Evolutionary conservation across 2,329 filamentous ascomycete genomes (phyloP), one percentile per base, ranked within the genome.

Genomic region (Monosporascus sp.): DNA sequence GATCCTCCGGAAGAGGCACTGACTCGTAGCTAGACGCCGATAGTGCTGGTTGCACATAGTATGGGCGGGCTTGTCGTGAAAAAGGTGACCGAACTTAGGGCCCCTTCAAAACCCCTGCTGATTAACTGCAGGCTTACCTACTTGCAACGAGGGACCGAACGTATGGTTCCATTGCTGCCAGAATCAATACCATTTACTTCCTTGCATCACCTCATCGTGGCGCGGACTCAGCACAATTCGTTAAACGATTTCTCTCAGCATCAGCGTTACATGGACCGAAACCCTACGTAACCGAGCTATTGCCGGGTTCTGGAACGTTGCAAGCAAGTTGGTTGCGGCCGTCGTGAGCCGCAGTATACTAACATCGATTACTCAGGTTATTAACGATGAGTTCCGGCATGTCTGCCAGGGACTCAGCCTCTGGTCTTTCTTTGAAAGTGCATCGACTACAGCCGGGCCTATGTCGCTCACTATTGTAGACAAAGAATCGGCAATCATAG

Each of bases 361-460:
- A 20, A 11, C 40, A 5, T 14, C 17, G 17, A 7, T 43, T 43
- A 11, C 40, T 34, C 27, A 58, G 44, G 38, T 51, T 9, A 69
- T 69, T 38, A 69, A 69, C 44, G 65, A 68, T 36, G 60, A 65
- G 17, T 69, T 69, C 40, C 62, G 65, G 1, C 61, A 64, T 31
- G 52, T 59, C n/a, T 62, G 55, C 37, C 52, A 57, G 17, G 53
- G 64, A 7, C 41, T 69, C 2, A 19, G 53, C 7, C 49, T 69
- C 3, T 62, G 55, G 51, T 68, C 66, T 5, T 68, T 67, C 52
- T 68, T 62, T 37, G 67, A 69, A 44, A 63, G 59, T 17, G 14
- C 57, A 5, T 52, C 56, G 36, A 67, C 59, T 5, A 56, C 49
- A 6, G 52, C 61, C 31, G 61, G 61, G 7, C 22, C n/a, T 37